A percentile compares a stretch with the other conserved stretches of the same genome.
Evolutionary conservation across 2,329 filamentous ascomycete genomes (phyloP).

Genomic region (Madurella fahalii): DNA sequence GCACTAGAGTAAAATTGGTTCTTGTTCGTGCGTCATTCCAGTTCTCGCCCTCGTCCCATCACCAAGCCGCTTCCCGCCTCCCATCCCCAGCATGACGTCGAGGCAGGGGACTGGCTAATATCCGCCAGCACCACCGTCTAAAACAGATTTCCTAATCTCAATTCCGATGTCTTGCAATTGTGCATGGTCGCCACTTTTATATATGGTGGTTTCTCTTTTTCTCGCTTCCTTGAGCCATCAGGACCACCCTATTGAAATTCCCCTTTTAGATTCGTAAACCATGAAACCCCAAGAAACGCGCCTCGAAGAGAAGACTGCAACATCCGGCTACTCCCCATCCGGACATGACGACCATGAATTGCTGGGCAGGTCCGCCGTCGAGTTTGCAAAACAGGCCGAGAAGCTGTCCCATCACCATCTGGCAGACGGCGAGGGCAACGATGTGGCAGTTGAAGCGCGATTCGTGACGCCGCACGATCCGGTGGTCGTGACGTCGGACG

Average conservation of each 20-base stretch:
- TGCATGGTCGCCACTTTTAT: too few relatives aligned
- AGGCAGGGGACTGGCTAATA: neutral
- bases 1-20: too few relatives aligned
- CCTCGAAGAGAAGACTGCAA: neutral
- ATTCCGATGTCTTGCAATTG: neutral
- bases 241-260: neutral
- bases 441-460: conserved; percentile 58
- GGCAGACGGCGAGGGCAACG: conserved; percentile 30
- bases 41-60: neutral
- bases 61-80: neutral
- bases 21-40: neutral
- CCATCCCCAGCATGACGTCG: neutral
- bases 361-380: conserved; percentile 43
- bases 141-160: neutral
- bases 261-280: neutral
- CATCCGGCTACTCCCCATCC: neutral
- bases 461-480: conserved; percentile 67
- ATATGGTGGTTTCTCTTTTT: too few relatives aligned
- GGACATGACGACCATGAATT: conserved; percentile 23
- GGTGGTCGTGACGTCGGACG: conserved; percentile 65
- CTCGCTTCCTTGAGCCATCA: neutral
- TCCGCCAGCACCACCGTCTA: too few relatives aligned
- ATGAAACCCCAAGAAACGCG: conserved; percentile 9
- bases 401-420: conserved; percentile 46
- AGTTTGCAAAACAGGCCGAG: conserved; percentile 59